Evolutionary conservation across 1,284 basidiomycete species (phyloP).

Genomic region (Trichosporon sp.): DNA sequence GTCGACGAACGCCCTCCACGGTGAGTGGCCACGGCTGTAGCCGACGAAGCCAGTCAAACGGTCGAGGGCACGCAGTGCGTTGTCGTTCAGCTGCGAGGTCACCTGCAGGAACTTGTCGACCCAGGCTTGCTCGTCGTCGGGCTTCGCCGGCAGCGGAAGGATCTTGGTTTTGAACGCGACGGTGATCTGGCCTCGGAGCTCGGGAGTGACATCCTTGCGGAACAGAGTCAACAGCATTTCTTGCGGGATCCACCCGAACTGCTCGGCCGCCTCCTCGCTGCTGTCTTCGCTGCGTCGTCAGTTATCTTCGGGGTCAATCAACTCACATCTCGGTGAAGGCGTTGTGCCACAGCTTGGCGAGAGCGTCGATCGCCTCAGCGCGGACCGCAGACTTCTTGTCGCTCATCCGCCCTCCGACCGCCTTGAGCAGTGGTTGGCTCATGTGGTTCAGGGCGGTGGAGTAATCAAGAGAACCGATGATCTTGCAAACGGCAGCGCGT

Average conservation of each 20-base stretch:
- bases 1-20: conserved; percentile 62
- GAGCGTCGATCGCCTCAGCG: conserved; percentile 72
- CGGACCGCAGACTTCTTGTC: conserved; percentile 89
- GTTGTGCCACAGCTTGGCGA: conserved; percentile 77
- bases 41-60: conserved; percentile 66
- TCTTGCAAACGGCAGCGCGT: conserved; percentile 77
- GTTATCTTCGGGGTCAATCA: background rate
- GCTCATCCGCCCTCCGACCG: conserved; percentile 70
- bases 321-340: conserved; percentile 86
- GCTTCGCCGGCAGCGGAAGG: conserved; percentile 76
- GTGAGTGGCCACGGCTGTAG: conserved; percentile 45
- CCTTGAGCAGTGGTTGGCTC: conserved; percentile 65
- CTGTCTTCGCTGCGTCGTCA: conserved; percentile 68
- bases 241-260: conserved; percentile 94
- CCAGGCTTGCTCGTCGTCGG: conserved; percentile 72
- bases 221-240: conserved; percentile 64
- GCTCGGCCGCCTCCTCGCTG: conserved; percentile 69
- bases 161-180: conserved; percentile 68
- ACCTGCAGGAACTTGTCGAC: conserved; percentile 77
- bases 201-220: conserved; percentile 59
- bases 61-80: conserved; percentile 64
- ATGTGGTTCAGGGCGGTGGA: conserved; percentile 86
- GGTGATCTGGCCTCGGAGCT: conserved; percentile 58
- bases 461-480: conserved; percentile 83
- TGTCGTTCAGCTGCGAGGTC: conserved; percentile 71